Evolutionary conservation across 768 basidiomycete species (phyloP).

Genomic region (Boletus barrowsii): DNA sequence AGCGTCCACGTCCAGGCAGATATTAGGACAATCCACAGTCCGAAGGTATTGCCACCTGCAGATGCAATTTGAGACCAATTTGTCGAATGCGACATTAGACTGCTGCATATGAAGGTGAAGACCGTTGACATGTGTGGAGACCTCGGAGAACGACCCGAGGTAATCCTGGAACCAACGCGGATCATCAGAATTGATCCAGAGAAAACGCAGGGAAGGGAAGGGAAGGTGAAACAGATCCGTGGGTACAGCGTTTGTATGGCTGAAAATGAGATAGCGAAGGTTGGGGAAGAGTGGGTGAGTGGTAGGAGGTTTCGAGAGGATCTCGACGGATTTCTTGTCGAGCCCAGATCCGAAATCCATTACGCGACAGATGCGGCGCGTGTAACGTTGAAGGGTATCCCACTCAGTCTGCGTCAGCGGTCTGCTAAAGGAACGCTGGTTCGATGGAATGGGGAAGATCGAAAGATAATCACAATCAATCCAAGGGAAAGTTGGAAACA

Average conservation of each 20-base stretch:
- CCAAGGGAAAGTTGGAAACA: neutral
- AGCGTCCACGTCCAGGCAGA: neutral
- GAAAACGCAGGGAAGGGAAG: neutral
- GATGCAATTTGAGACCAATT: neutral
- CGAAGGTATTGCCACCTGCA: neutral
- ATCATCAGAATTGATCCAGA: neutral
- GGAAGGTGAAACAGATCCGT: neutral
- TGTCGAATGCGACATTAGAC: neutral
- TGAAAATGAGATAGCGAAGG: neutral
- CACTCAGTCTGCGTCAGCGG: neutral
- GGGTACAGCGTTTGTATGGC: neutral
- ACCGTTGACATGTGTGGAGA: neutral
- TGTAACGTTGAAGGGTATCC: neutral
- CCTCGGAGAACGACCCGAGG: neutral
- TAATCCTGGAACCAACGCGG: neutral
- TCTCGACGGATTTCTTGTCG: neutral
- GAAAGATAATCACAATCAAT: neutral
- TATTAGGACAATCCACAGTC: neutral
- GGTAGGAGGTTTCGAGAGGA: neutral
- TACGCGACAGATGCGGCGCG: neutral
- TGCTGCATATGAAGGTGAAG: neutral
- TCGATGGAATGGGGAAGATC: too few species aligned
- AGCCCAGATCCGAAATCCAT: neutral
- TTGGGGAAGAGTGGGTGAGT: neutral
- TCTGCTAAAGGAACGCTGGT: neutral